These are phyloP conservation scores for Penicillium herquei DNA, from an alignment of 495 filamentous ascomycete species.

Conservation along the genomic window DNA sequence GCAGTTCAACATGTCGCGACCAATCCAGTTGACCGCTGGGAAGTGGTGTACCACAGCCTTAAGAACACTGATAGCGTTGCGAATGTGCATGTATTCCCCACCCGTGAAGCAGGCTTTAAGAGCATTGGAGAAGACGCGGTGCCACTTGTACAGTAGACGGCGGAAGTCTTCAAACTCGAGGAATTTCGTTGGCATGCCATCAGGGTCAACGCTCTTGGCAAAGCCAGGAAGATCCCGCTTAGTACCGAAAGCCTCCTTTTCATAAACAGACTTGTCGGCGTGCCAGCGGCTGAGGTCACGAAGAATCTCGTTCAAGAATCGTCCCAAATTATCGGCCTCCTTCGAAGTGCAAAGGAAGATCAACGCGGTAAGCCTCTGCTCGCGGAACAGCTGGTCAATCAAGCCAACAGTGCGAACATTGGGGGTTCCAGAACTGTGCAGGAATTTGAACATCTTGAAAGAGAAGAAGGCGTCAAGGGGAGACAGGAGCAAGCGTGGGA, in stretches of 20 bases:
- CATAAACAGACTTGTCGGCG: conserved; percentile 68
- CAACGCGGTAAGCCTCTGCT: conserved; percentile 71
- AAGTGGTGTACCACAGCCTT: conserved; percentile 76
- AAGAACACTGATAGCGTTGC: conserved; percentile 90
- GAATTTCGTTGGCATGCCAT: conserved; percentile 63
- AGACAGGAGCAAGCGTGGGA: conserved; percentile 82
- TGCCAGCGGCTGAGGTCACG: conserved; percentile 83
- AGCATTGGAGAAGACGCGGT: conserved; percentile 70
- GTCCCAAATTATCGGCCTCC: conserved; percentile 87
- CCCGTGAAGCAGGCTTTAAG: conserved; percentile 74
- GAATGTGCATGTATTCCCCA: conserved; percentile 95
- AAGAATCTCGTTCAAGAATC: conserved; percentile 79
- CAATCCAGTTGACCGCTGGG: conserved; percentile 87
- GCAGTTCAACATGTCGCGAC: conserved; percentile 62
- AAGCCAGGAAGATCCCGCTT: conserved; percentile 67
- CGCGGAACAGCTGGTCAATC: conserved; percentile 78
- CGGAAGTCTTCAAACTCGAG: conserved; percentile 85
- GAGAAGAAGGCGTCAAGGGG: conserved; percentile 83
- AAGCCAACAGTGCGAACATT: conserved; percentile 86
- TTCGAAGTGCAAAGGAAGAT: conserved; percentile 85
- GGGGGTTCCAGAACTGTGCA: conserved; percentile 77
- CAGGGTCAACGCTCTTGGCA: conserved; percentile 58
- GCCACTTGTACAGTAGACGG: conserved; percentile 84
- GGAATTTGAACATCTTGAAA: conserved; percentile 78
- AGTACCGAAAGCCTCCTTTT: conserved; percentile 70